These are phyloP conservation scores for Plectosphaerella plurivora DNA, from an alignment of 2,329 filamentous ascomycete genomes.

Conservation along the genomic window DNA sequence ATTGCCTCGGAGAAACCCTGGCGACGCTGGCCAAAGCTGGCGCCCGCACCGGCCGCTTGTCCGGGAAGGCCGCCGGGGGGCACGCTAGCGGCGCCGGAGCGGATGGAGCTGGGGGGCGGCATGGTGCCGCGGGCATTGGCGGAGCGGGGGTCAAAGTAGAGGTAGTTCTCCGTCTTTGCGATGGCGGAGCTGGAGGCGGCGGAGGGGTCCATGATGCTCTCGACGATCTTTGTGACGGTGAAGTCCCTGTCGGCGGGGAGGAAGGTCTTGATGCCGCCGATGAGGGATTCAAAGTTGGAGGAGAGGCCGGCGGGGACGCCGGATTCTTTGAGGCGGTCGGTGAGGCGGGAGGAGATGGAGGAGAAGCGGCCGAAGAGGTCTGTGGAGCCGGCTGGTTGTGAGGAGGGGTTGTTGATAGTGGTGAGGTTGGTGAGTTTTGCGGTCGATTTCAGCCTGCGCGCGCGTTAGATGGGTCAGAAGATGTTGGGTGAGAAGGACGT, in stretches of 20 bases:
- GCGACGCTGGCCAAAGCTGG: slow-evolving; percentile 84
- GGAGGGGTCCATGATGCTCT: slow-evolving; percentile 95
- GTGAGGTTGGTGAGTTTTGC: slow-evolving; percentile 98
- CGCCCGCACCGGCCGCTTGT: slow-evolving; percentile 58
- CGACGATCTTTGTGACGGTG: slow-evolving; percentile 95
- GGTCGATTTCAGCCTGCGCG: slow-evolving; percentile 74
- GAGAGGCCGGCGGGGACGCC: slow-evolving; percentile 64
- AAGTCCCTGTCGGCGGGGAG: slow-evolving; percentile 93
- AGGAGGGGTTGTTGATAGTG: slow-evolving; percentile 73
- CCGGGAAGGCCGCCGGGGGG: slow-evolving; percentile 45
- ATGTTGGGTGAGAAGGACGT: slow-evolving; percentile 26
- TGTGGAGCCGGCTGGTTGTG: slow-evolving; percentile 57
- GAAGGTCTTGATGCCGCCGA: slow-evolving; percentile 97
- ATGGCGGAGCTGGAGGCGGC: slow-evolving; percentile 88
- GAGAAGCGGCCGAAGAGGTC: slow-evolving; percentile 93
- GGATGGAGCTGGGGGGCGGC: slow-evolving; percentile 67
- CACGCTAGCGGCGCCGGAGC: slow-evolving; percentile 34
- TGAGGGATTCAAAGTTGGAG: slow-evolving; percentile 87
- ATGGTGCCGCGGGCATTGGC: slow-evolving; percentile 90
- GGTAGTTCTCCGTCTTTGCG: slow-evolving; percentile 91
- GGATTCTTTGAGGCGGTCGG: slow-evolving; percentile 89
- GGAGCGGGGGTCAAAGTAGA: slow-evolving; percentile 94
- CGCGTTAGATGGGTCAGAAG: neutral
- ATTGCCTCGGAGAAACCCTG: slow-evolving; percentile 88
- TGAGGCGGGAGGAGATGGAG: slow-evolving; percentile 84